These are phyloP conservation scores for Puccinia coronata DNA, from an alignment of 1,284 basidiomycete genomes.

Conservation along the genomic window DNA sequence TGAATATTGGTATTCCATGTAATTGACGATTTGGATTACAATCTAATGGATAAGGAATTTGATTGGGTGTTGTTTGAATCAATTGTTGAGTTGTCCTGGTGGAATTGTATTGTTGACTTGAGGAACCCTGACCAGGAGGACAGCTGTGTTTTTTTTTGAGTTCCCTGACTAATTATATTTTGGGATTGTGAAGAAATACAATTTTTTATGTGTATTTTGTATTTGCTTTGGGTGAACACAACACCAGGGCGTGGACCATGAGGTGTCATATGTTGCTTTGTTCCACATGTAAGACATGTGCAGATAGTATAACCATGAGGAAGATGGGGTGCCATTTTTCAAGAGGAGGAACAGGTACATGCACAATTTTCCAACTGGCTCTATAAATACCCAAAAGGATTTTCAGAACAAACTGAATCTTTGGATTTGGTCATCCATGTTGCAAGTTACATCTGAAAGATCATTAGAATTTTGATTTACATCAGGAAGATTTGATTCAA, in stretches of 20 bases:
- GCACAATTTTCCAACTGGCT: background rate
- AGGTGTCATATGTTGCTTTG: slow-evolving; percentile 15
- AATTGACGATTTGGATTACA: background rate
- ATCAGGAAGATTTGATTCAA: too few species aligned
- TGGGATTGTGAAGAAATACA: too few species aligned
- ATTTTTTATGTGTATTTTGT: background rate
- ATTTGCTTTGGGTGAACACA: background rate
- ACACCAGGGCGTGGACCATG: background rate
- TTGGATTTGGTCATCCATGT: too few species aligned
- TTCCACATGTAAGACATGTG: slow-evolving; percentile 11
- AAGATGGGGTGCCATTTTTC: background rate
- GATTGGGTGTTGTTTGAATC: background rate
- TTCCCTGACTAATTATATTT: too few species aligned
- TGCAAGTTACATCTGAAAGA: too few species aligned
- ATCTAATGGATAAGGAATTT: background rate
- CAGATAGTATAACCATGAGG: background rate
- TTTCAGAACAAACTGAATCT: too few species aligned
- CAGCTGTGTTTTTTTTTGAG: too few species aligned
- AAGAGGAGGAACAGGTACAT: too few species aligned
- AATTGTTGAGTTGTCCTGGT: too few species aligned
- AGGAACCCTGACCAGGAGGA: too few species aligned
- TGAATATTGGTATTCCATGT: background rate
- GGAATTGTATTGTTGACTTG: background rate
- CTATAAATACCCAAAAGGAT: too few species aligned
- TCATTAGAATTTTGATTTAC: too few species aligned